These are phyloP conservation scores for Pholiota microspora DNA, from an alignment of 768 basidiomycete species.

Conservation along the genomic window DNA sequence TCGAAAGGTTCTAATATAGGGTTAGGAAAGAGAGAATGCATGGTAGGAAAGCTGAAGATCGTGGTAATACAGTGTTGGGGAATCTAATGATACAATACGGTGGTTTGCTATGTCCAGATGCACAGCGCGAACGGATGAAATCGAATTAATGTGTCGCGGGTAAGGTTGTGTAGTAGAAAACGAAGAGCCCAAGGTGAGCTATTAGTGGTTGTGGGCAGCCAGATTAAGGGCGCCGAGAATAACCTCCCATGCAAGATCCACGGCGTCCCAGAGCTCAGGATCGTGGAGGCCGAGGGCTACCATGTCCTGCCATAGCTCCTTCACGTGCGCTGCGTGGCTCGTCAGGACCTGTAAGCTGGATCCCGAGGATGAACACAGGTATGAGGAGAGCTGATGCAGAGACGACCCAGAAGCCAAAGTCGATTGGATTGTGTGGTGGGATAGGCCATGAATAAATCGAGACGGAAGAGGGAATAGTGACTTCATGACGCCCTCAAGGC, in stretches of 20 bases:
- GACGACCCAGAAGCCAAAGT: conserved; percentile 47
- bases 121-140: conserved; percentile 6
- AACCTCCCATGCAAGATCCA: conserved; percentile 82
- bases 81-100: conserved; percentile 2
- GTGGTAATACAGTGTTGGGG: conserved; percentile 14
- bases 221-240: conserved; percentile 55
- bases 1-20: conserved; percentile 15
- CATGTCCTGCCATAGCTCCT: conserved; percentile 80
- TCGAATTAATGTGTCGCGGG: conserved; percentile 10
- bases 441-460: conserved; percentile 40
- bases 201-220: conserved; percentile 36
- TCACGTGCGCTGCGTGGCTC: conserved; percentile 64
- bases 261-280: conserved; percentile 70
- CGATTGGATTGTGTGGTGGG: conserved; percentile 40
- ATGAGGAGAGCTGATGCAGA: conserved; percentile 53
- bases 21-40: conserved; percentile 5
- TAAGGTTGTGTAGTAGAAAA: conserved; percentile 8
- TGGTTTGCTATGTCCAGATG: conserved; percentile 12
- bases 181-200: conserved; percentile 1
- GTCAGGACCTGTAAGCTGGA: conserved; percentile 43
- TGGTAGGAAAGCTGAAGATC: conserved; percentile 9
- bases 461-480: conserved; percentile 60
- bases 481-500: conserved; percentile 54
- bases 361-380: conserved; percentile 47
- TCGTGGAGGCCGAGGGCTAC: conserved; percentile 73